Percentiles rank a stretch among this genome's conserved stretches.
Evolutionary conservation across 2,329 filamentous ascomycete genomes (phyloP).

Genomic region (Botryotinia calthae): DNA sequence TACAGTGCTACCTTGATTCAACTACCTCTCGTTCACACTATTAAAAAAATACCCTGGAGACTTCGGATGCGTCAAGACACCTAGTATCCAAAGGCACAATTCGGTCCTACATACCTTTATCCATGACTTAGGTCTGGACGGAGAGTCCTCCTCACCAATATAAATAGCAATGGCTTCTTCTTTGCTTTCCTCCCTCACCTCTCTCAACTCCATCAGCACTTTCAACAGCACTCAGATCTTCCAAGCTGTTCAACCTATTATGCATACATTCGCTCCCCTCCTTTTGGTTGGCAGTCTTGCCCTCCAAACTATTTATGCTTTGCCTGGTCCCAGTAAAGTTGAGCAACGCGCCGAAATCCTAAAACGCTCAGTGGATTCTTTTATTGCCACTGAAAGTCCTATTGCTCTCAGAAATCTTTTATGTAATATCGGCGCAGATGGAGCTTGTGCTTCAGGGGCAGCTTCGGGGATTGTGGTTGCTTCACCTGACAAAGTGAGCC

Average conservation of each 20-base stretch:
- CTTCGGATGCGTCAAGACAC: not conserved
- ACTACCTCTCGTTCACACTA: not conserved
- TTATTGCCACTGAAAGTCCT: slow-evolving; percentile 51
- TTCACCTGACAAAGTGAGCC: slow-evolving; percentile 52
- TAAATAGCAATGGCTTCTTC: slow-evolving; percentile 32
- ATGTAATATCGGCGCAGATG: slow-evolving; percentile 58
- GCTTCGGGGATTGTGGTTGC: slow-evolving; percentile 55
- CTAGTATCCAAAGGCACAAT: slow-evolving; percentile 19
- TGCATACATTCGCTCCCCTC: slow-evolving; percentile 51
- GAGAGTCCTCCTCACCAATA: slow-evolving; percentile 23
- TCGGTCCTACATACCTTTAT: slow-evolving; percentile 23
- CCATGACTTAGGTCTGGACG: not conserved
- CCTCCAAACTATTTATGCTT: slow-evolving; percentile 51
- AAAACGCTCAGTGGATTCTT: slow-evolving; percentile 52
- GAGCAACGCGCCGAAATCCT: slow-evolving; percentile 40
- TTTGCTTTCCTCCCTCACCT: slow-evolving; percentile 26
- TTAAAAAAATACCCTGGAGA: not conserved
- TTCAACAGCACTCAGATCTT: slow-evolving; percentile 27
- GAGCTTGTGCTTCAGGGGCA: slow-evolving; percentile 50
- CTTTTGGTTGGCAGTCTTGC: slow-evolving; percentile 52
- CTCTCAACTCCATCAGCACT: slow-evolving; percentile 27
- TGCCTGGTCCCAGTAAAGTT: slow-evolving; percentile 41
- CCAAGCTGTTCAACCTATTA: slow-evolving; percentile 41
- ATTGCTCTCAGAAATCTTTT: slow-evolving; percentile 52
- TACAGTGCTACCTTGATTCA: not conserved